These are phyloP conservation scores for Taiwanofungus camphoratus DNA, from an alignment of 1,284 basidiomycete genomes.

Conservation along the genomic window DNA sequence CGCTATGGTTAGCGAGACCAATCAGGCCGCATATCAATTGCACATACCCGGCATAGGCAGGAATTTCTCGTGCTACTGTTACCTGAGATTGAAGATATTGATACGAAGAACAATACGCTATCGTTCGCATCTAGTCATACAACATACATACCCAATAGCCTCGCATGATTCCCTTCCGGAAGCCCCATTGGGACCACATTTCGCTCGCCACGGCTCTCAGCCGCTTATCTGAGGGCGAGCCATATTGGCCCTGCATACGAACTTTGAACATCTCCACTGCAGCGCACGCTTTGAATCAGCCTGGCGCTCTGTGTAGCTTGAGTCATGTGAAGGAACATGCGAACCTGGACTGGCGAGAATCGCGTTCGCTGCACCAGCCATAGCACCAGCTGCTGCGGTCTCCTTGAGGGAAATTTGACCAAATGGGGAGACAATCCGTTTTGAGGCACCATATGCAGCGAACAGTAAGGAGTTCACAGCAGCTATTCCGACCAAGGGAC, in stretches of 20 bases:
- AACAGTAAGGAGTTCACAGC: constrained; percentile 96
- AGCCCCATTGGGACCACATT: constrained; percentile 84
- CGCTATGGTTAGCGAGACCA: neutral
- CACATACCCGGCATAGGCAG: constrained; percentile 85
- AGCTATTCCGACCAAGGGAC: constrained; percentile 90
- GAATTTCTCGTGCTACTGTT: constrained; percentile 90
- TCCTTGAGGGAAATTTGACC: constrained; percentile 76
- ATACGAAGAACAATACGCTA: neutral
- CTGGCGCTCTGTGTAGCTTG: neutral
- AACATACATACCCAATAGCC: constrained; percentile 82
- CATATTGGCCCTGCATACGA: constrained; percentile 96
- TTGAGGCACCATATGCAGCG: constrained; percentile 80
- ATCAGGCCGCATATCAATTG: neutral
- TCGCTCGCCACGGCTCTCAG: constrained; percentile 68
- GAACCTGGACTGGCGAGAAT: constrained; percentile 83
- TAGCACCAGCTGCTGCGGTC: constrained; percentile 79
- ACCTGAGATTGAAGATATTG: no score
- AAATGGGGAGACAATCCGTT: constrained; percentile 83
- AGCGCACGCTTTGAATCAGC: neutral
- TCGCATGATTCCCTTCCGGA: constrained; percentile 86
- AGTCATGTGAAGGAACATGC: constrained; percentile 14
- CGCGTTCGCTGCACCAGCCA: constrained; percentile 89
- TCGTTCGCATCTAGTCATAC: neutral
- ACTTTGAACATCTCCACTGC: constrained; percentile 89
- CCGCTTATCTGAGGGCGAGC: constrained; percentile 68